phyloP scores from a whole-genome alignment of 2,329 filamentous ascomycete species.

The Karstenula rhodostoma region DNA sequence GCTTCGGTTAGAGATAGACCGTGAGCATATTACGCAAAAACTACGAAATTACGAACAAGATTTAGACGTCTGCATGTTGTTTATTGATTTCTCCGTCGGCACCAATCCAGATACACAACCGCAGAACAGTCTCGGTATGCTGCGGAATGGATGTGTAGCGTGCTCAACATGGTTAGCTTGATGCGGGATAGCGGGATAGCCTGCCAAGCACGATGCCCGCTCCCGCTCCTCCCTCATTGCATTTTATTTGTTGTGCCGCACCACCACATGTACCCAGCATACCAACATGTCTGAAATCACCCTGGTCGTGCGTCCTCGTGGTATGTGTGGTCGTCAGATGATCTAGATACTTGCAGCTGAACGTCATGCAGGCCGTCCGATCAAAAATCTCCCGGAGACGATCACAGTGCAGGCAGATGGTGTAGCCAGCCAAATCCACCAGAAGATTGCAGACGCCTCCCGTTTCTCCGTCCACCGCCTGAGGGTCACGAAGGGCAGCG shows the following conservation, averaged over 20 bases:
- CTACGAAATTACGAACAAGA: not conserved
- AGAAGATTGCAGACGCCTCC: slow-evolving; percentile 62
- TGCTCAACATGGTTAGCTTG: not conserved
- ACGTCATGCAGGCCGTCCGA: slow-evolving; percentile 63
- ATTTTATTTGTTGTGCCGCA: slow-evolving; percentile 5
- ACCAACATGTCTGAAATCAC: slow-evolving; percentile 35
- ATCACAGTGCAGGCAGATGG: slow-evolving; percentile 61
- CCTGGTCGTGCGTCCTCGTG: slow-evolving; percentile 56
- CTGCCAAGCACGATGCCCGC: slow-evolving; percentile 5
- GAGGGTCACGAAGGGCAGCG: slow-evolving; percentile 70
- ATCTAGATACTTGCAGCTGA: slow-evolving; percentile 6
- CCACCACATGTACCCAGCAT: not conserved
- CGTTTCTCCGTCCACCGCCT: slow-evolving; percentile 66
- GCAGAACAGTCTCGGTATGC: not conserved
- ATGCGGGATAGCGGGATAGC: not conserved
- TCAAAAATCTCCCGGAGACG: slow-evolving; percentile 66
- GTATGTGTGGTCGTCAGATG: slow-evolving; percentile 36
- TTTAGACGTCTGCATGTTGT: not conserved
- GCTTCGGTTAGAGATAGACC: slow-evolving; percentile 53
- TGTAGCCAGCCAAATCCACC: slow-evolving; percentile 64
- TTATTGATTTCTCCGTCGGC: not conserved
- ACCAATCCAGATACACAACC: not conserved
- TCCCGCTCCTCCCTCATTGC: not conserved
- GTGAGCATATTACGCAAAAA: not conserved
- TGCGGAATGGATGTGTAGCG: not conserved